These are phyloP conservation scores for Lactifluus subvellereus DNA, from an alignment of 768 basidiomycete species.

Conservation along the genomic window DNA sequence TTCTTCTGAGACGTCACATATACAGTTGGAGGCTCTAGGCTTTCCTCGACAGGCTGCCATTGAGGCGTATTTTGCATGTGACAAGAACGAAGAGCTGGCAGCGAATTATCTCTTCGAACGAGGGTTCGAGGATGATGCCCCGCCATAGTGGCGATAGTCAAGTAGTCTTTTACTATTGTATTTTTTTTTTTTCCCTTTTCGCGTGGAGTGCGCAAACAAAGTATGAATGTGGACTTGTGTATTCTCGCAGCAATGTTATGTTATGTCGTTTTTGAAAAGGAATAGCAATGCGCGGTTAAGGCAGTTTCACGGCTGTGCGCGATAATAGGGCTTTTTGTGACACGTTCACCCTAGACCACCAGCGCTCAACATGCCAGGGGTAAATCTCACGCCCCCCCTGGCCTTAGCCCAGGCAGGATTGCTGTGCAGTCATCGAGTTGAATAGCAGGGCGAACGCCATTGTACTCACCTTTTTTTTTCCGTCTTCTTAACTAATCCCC, in stretches of 20 bases:
- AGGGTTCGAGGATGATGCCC: conserved; percentile 44
- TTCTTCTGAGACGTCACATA: background rate
- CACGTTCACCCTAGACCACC: background rate
- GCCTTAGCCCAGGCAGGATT: background rate
- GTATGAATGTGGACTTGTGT: conserved; percentile 7
- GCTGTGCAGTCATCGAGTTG: background rate
- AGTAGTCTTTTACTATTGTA: conserved; percentile 2
- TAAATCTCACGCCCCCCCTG: background rate
- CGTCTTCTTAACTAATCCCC: background rate
- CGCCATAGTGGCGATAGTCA: conserved; percentile 2
- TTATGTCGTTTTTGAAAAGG: background rate
- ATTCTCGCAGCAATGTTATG: conserved; percentile 6
- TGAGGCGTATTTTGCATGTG: conserved; percentile 91
- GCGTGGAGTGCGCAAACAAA: conserved; percentile 1
- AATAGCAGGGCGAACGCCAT: background rate
- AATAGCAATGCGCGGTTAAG: background rate
- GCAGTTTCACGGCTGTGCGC: background rate
- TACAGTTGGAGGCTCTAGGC: conserved; percentile 78
- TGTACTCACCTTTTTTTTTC: background rate
- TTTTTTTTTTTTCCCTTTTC: conserved; percentile 9
- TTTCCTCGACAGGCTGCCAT: conserved; percentile 78
- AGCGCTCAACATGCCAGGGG: background rate
- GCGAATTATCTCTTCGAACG: conserved; percentile 89
- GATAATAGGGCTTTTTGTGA: no score
- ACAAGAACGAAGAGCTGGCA: conserved; percentile 94